Evolutionary conservation across 352 stramenopile species (phyloP).

Genomic region (Phytophthora sojae): DNA sequence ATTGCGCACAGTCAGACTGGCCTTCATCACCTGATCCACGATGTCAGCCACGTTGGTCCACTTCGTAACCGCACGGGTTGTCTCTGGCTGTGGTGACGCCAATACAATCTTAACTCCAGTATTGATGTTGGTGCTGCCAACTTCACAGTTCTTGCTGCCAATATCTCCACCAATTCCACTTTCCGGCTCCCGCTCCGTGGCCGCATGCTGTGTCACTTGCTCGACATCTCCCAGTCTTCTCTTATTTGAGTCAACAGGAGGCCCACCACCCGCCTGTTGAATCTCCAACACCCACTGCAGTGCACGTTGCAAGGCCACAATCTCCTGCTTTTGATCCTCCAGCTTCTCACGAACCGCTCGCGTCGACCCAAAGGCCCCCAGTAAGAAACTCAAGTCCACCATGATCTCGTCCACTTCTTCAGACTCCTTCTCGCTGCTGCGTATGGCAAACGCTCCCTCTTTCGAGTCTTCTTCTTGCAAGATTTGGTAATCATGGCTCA

Average conservation of each 20-base stretch:
- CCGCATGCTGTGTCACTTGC: neutral
- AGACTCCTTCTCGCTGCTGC: neutral
- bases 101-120: neutral
- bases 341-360: conserved; percentile 3
- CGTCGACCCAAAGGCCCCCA: conserved; percentile 8
- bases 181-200: neutral
- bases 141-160: neutral
- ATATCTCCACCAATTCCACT: neutral
- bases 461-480: neutral
- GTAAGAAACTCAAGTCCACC: conserved; percentile 19
- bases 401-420: conserved; percentile 20
- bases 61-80: neutral
- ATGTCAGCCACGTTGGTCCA: neutral
- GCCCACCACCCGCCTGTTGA: neutral
- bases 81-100: neutral
- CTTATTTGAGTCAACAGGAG: neutral
- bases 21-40: neutral
- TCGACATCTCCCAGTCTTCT: neutral
- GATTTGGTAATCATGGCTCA: neutral
- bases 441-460: neutral
- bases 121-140: neutral
- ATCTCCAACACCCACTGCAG: neutral
- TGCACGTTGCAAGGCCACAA: neutral
- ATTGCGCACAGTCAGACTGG: neutral
- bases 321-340: neutral